These are phyloP conservation scores for Apiospora sp. DNA, from an alignment of 2,329 filamentous ascomycete genomes.

Conservation along the genomic window DNA sequence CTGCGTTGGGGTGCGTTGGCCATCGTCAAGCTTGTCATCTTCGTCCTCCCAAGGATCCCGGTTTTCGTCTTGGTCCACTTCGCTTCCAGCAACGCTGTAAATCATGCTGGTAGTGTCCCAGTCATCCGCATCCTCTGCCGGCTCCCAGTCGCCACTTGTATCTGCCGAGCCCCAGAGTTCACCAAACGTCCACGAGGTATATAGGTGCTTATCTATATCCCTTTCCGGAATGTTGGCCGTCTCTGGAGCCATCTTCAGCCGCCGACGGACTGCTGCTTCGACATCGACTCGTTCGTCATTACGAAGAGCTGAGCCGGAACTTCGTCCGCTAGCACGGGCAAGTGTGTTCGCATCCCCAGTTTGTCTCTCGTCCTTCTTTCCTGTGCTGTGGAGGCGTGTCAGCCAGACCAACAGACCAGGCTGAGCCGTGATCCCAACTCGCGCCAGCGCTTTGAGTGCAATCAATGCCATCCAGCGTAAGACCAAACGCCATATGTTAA, in stretches of 20 bases:
- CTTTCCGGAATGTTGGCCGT: conserved; percentile 62
- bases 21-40: conserved; percentile 56
- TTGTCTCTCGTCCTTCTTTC: conserved; percentile 37
- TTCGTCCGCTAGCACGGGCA: conserved; percentile 36
- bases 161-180: conserved; percentile 88
- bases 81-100: conserved; percentile 49
- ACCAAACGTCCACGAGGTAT: conserved; percentile 83
- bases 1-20: conserved; percentile 78
- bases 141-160: conserved; percentile 79
- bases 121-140: conserved; percentile 60
- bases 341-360: conserved; percentile 29
- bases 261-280: conserved; percentile 77
- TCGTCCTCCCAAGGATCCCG: conserved; percentile 56
- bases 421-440: conserved; percentile 66
- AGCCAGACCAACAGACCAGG: conserved; percentile 70
- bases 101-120: conserved; percentile 83
- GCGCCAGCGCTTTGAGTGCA: conserved; percentile 60
- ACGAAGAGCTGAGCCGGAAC: conserved; percentile 59
- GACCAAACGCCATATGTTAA: conserved; percentile 74
- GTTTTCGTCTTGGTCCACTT: conserved; percentile 52
- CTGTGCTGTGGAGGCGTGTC: conserved; percentile 51
- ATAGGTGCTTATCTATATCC: conserved; percentile 76
- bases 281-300: conserved; percentile 76
- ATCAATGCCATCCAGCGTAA: conserved; percentile 65
- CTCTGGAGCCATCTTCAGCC: conserved; percentile 53